Evolutionary conservation across 345 rosid species (phyloP), one percentile per base, ranked within the genome.

Genomic region (Boechera stricta): DNA sequence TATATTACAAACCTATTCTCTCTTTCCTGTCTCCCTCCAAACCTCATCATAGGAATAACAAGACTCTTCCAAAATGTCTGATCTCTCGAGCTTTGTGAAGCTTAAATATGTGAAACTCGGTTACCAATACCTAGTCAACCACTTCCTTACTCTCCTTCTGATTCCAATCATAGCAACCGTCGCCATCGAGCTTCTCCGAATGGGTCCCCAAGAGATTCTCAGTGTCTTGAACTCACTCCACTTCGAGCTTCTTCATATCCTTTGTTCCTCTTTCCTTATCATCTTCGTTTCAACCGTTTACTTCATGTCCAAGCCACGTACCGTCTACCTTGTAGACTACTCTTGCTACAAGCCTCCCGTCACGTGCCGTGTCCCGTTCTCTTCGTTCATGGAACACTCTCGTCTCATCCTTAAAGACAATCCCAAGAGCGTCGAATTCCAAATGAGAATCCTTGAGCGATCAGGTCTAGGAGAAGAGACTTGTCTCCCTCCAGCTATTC

Each of bases 401-500:
- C 79, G 80, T 72, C 71, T 82, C 54, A 87, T 39, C 53, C 80
- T 82, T 33, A 68, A 69, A 56, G 76, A 78, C 60, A 77, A 74
- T 32, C 93, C 86, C 2, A 85, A 88, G 64, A 82, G 87, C 12
- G 84, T 92, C 0, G 96, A 85, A 57, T 90, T 88, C 54, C 90
- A 90, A 73, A 87, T 74, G 86, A 85, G 83, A 59, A 86, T 89
- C 62, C 85, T 85, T 4, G 96, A 89, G 67, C 66, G 96, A 41
- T 90, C 96, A 0, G 96, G 96, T 0, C 89, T 90, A 4, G 96
- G 96, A 0, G 93, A 90, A 77, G 91, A 87, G 70, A 90, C 93
- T 33, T 90, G 89, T 61, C 74, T 90, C 28, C 93, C 96, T 6
- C 93, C 91, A 5, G 90, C 93, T 21, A 86, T 87, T 70, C 96